Evolutionary conservation across 2,329 filamentous ascomycete genomes (phyloP).

Genomic region (Fusarium equiseti): DNA sequence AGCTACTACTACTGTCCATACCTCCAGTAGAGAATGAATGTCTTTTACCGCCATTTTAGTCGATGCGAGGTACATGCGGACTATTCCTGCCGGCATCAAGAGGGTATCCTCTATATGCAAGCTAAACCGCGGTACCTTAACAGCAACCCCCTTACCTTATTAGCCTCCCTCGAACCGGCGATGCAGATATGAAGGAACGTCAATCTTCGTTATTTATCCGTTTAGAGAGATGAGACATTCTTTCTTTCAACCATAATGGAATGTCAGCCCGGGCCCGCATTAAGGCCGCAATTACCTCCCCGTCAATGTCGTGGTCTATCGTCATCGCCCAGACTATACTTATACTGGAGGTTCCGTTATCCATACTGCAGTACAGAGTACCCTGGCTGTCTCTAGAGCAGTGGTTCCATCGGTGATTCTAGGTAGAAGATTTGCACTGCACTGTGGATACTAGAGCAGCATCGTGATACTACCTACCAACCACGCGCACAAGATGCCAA

Average conservation of each 20-base stretch:
- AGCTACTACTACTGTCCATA: constrained; percentile 21
- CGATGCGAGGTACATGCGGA: constrained; percentile 16
- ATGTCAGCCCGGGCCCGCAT: constrained; percentile 25
- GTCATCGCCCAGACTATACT: constrained; percentile 17
- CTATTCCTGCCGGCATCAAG: constrained; percentile 8
- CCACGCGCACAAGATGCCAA: constrained; percentile 12
- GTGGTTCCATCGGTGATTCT: constrained; percentile 38
- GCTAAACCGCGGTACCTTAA: constrained; percentile 17
- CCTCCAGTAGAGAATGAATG: constrained; percentile 1
- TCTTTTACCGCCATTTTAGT: constrained; percentile 41
- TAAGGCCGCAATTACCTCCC: constrained; percentile 26
- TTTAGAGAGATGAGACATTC: constrained; percentile 34
- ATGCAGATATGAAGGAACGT: constrained; percentile 38
- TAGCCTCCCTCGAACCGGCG: constrained; percentile 30
- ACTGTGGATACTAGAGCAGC: constrained; percentile 33
- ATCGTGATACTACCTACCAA: constrained; percentile 29
- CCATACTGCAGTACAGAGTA: neutral
- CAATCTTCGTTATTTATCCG: constrained; percentile 29
- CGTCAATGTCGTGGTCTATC: constrained; percentile 5
- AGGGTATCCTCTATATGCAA: constrained; percentile 37
- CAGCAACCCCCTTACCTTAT: constrained; percentile 32
- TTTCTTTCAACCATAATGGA: constrained; percentile 11
- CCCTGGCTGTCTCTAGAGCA: constrained; percentile 1
- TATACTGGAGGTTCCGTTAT: constrained; percentile 17
- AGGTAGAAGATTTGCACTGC: constrained; percentile 22